Evolutionary conservation across 371 early-diverging fungal genomes (phyloP).

Genomic region (Capillidium rhysosporum): DNA sequence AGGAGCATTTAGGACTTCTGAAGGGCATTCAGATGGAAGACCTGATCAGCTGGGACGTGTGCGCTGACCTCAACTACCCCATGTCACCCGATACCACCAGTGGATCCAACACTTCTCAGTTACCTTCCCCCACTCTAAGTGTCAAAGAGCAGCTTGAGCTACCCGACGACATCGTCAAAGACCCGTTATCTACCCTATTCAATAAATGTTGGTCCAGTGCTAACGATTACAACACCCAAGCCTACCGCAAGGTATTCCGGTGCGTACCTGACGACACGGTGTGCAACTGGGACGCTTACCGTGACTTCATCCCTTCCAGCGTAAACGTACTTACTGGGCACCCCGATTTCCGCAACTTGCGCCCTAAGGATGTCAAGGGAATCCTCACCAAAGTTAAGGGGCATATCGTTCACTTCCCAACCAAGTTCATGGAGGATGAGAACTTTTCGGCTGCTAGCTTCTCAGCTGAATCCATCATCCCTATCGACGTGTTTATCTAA

Average conservation of each 20-base stretch:
- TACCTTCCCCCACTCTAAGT: not conserved
- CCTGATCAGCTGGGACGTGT: not conserved
- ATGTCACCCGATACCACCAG: not conserved
- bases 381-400: constrained; percentile 13
- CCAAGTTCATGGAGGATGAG: constrained; percentile 49
- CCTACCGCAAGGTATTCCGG: constrained; percentile 61
- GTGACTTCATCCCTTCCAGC: constrained; percentile 26
- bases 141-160: constrained; percentile 1
- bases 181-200: constrained; percentile 53
- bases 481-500: constrained; percentile 27
- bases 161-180: constrained; percentile 23
- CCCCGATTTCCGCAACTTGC: constrained; percentile 21
- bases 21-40: constrained; percentile 15
- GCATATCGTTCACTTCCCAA: constrained; percentile 49
- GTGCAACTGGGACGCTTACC: constrained; percentile 33
- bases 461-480: constrained; percentile 20
- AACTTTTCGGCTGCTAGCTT: constrained; percentile 33
- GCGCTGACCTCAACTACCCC: not conserved
- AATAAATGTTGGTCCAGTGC: constrained; percentile 37
- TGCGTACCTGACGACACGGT: constrained; percentile 66
- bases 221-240: constrained; percentile 42
- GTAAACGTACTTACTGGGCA: constrained; percentile 26
- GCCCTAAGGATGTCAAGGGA: constrained; percentile 12
- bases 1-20: constrained; percentile 64
- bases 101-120: not conserved